Evolutionary conservation across 179 eudicot genomes (phyloP).

Genomic region (Patellifolia procumbens): DNA sequence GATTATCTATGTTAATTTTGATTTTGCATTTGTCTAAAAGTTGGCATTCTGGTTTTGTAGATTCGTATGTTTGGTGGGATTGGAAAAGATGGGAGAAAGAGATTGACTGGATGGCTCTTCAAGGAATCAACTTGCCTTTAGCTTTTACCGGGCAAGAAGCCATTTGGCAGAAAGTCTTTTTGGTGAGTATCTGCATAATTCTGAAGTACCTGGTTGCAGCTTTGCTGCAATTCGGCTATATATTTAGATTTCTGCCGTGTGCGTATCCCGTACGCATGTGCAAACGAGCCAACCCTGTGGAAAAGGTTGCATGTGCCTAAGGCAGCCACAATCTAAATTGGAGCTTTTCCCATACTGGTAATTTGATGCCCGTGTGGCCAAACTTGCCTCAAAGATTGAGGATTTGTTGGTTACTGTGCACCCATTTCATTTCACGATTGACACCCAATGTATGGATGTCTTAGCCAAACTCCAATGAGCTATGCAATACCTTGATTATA

Average conservation of each 20-base stretch:
- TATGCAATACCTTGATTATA: no score
- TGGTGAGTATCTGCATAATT: conserved; percentile 40
- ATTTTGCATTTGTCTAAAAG: neutral
- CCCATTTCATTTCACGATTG: neutral
- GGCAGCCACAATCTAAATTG: neutral
- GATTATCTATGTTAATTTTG: neutral
- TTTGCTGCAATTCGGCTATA: neutral
- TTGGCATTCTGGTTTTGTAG: conserved; percentile 40
- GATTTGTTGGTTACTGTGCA: neutral
- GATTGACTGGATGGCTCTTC: conserved; percentile 99
- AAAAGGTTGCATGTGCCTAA: neutral
- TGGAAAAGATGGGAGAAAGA: conserved; percentile 99
- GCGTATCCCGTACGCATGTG: neutral
- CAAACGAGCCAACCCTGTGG: neutral
- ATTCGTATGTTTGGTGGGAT: conserved; percentile 99
- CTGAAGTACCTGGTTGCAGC: conserved; percentile 14
- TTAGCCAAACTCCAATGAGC: neutral
- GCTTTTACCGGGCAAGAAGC: conserved; percentile 98
- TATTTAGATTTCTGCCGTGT: conserved; percentile 9
- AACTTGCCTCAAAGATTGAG: neutral
- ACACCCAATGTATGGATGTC: neutral
- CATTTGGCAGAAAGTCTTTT: conserved; percentile 94
- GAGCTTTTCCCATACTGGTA: neutral
- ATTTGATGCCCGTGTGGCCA: conserved; percentile 2
- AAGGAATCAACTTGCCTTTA: conserved; percentile 91